Base-by-base conservation (phyloP, 108 stramenopile species). In the Cyclotella distinguenda region DNA sequence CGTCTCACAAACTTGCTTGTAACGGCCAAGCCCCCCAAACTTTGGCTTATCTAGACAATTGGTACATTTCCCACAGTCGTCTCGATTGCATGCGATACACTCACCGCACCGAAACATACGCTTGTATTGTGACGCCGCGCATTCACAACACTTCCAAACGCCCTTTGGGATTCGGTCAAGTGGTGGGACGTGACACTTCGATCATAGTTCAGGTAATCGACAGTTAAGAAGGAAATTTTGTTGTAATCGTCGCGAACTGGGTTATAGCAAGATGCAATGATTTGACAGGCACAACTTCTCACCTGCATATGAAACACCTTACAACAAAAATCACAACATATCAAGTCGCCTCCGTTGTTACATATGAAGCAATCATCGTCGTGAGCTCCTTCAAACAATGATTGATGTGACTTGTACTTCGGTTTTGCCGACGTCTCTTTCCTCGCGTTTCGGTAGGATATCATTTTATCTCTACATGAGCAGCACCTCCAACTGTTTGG, bases 301-400 rank as follows among this genome's bases (percentile, higher is more conserved):
- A n/a, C n/a, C n/a, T n/a, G n/a, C n/a, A n/a, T n/a, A n/a, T n/a
- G n/a, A n/a, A n/a, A n/a, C n/a, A n/a, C n/a, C n/a, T n/a, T n/a
- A n/a, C n/a, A n/a, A n/a, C n/a, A 79, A 33, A 34, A 79, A 30
- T 79, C 78, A 39, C 78, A 79, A 31, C 78, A 79, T 30, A 79
- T 21, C 53, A 79, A 53, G 35, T 74, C 64, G 3, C 78, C 78
- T 25, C 78, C 78, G 49, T 74, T 68, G 22, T 49, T 44, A 40
- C 78, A 79, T 22, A 79, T 63, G 43, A 56, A 79, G 30, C 78
- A 79, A 30, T 74, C 67, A 31, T 79, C 78, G 11, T 60, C 67
- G 44, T 74, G 72, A 10, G 45, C 78, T 4, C 78, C 78, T 21
- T 58, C 26, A 61, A 74, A 74, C 51, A 74, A 27, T 42, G 61